Evolutionary conservation across 192 early-diverging fungal species (phyloP).

Genomic region (Umbelopsis vinacea): DNA sequence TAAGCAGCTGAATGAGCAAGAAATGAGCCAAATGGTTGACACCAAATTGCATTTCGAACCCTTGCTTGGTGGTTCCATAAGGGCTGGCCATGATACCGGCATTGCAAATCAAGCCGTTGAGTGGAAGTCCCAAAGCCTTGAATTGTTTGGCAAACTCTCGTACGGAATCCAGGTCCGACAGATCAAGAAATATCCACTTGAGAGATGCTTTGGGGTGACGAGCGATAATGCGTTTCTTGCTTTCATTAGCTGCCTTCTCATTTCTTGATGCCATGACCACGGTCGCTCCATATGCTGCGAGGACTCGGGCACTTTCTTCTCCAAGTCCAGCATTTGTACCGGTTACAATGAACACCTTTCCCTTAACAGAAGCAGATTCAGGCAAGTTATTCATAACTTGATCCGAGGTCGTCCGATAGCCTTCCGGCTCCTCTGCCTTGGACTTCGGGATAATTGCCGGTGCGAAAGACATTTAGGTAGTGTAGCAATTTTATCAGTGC

Average conservation of each 20-base stretch:
- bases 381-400: not conserved
- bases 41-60: conserved; percentile 61
- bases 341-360: conserved; percentile 20
- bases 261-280: conserved; percentile 38
- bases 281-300: conserved; percentile 47
- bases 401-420: conserved; percentile 1
- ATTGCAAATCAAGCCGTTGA: conserved; percentile 56
- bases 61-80: conserved; percentile 55
- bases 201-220: conserved; percentile 18
- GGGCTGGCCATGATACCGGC: conserved; percentile 54
- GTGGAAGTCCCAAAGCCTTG: conserved; percentile 10
- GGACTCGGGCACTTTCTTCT: conserved; percentile 40
- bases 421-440: not conserved
- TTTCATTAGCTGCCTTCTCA: not conserved
- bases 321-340: conserved; percentile 59
- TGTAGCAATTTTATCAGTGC: no score
- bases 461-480: no score
- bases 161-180: conserved; percentile 51
- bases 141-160: conserved; percentile 41
- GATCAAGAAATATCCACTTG: conserved; percentile 48
- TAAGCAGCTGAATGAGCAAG: conserved; percentile 46
- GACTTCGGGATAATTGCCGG: no score
- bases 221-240: not conserved
- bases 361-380: not conserved
- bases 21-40: conserved; percentile 61